Evolutionary conservation across 805 yeast species (phyloP), one percentile per base, ranked within the genome.

Genomic region (Lipomyces sp.): DNA sequence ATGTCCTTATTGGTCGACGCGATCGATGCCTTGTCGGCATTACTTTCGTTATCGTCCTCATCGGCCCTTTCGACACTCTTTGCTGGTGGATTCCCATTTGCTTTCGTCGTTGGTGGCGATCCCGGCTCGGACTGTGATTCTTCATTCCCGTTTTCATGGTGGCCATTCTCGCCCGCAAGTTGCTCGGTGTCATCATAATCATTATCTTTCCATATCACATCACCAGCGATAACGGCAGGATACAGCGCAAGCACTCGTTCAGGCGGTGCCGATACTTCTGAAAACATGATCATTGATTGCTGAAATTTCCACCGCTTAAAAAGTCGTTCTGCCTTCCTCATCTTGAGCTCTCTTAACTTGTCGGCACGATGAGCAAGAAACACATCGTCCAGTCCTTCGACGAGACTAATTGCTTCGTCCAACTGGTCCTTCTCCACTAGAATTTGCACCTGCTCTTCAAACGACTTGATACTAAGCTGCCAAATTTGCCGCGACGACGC

Each of bases 201-300:
- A 15, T 55, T 54, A 8, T 37, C 5, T 8, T 54, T 50, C 6
- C n/a, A n/a, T 34, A 32, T 53, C 18, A 32, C 50, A 13, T 24
- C 30, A 6, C 76, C 72, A n/a, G 78, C 66, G 5, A 80, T 72
- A 3, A 68, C 64, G 1, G 65, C 50, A 0, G 90, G 89, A 61
- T 83, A 81, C 34, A 84, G 75, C 2, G 75, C 69, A 1, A 87
- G 77, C 0, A 88, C 84, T 3, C 78, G 73, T 48, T 83, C 80
- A 0, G 92, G 92, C 0, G 88, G 84, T 0, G 91, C 90, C 73
- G 87, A 77, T 62, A 80, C 86, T 33, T 83, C 83, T 4, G 82
- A 81, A 62, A 87, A 86, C 18, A 81, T 48, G 60, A 75, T 71
- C 75, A 85, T 77, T 0, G 87, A 81, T 8, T 75, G 66, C 3